Percentiles rank a stretch among this genome's conserved stretches.
These are phyloP conservation scores for Aspergillus floridensis DNA, from an alignment of 2,329 filamentous ascomycete species.

Conservation along the genomic window DNA sequence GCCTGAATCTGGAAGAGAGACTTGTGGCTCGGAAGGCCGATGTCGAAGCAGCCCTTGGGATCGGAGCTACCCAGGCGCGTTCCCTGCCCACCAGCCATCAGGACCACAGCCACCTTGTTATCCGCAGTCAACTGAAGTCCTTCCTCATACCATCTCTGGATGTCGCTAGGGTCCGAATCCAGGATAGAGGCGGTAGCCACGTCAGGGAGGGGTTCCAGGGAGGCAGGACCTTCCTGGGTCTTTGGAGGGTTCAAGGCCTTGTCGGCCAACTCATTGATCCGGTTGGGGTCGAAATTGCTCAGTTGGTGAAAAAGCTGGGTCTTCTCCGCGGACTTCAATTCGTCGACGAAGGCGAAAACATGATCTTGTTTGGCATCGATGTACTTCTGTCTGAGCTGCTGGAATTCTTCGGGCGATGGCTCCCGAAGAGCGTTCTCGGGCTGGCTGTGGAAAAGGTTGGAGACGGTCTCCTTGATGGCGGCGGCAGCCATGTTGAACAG, in stretches of 20 bases:
- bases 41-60: constrained; percentile 97
- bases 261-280: constrained; percentile 84
- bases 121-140: constrained; percentile 65
- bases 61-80: constrained; percentile 91
- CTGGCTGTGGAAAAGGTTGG: constrained; percentile 47
- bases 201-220: constrained; percentile 83
- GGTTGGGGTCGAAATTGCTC: constrained; percentile 72
- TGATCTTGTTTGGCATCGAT: constrained; percentile 73
- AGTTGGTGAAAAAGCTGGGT: constrained; percentile 78
- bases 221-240: constrained; percentile 48
- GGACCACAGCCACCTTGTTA: constrained; percentile 76
- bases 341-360: constrained; percentile 84
- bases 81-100: constrained; percentile 97
- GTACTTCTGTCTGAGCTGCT: constrained; percentile 69
- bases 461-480: constrained; percentile 45
- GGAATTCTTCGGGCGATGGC: constrained; percentile 64
- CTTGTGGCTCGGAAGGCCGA: constrained; percentile 88
- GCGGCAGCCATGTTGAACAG: constrained; percentile 35
- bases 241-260: constrained; percentile 76
- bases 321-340: constrained; percentile 70
- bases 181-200: constrained; percentile 85
- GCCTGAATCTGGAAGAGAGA: constrained; percentile 97
- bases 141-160: constrained; percentile 77
- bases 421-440: constrained; percentile 42
- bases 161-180: constrained; percentile 75